These are phyloP conservation scores for Mycena epipterygia DNA, from an alignment of 768 basidiomycete species.

Conservation along the genomic window DNA sequence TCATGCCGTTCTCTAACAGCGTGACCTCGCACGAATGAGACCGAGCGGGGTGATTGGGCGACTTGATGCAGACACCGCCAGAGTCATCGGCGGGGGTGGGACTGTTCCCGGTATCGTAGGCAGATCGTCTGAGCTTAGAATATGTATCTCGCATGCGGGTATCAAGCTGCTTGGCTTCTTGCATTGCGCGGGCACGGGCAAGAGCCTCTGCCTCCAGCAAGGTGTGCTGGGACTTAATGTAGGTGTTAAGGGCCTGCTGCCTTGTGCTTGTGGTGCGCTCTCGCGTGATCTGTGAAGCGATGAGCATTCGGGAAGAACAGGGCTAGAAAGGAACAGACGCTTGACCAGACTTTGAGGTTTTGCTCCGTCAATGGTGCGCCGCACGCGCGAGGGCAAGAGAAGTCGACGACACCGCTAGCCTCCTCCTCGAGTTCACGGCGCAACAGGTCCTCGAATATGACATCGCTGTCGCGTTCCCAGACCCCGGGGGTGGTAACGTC, in stretches of 20 bases:
- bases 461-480: conserved; percentile 95
- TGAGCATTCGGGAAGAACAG: too few relatives aligned
- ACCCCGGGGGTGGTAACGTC: conserved; percentile 87
- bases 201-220: conserved; percentile 87
- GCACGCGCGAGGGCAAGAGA: conserved; percentile 69
- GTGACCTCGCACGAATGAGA: conserved; percentile 80
- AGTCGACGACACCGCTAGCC: conserved; percentile 62
- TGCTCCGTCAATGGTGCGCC: conserved; percentile 82
- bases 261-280: conserved; percentile 91
- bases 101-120: conserved; percentile 72
- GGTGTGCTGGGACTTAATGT: conserved; percentile 85
- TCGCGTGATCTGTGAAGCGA: conserved; percentile 79
- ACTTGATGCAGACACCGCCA: conserved; percentile 78
- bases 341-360: conserved; percentile 86
- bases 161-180: conserved; percentile 83
- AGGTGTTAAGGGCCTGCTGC: conserved; percentile 84
- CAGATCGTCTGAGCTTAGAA: conserved; percentile 82
- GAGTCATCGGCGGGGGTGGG: conserved; percentile 65
- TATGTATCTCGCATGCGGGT: conserved; percentile 85
- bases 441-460: conserved; percentile 81
- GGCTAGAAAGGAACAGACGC: conserved; percentile 50
- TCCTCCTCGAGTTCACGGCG: conserved; percentile 81
- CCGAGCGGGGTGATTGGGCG: conserved; percentile 57
- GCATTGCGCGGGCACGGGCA: conserved; percentile 82
- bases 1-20: conserved; percentile 89